Evolutionary conservation across 208 protist genomes (phyloP).

Genomic region (Strigomonas galati): DNA sequence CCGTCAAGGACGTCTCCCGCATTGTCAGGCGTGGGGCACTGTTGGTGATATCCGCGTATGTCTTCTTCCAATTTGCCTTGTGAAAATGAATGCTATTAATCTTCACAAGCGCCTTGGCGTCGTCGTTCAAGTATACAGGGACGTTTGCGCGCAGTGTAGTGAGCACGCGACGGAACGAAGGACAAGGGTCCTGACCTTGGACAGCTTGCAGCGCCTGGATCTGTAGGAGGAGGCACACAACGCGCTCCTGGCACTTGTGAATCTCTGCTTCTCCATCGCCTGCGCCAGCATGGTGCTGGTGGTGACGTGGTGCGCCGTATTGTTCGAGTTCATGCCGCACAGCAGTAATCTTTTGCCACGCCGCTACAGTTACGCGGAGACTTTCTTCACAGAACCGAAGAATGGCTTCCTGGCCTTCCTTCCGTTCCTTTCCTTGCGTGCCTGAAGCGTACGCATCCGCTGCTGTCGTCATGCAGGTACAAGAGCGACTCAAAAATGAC

Average conservation of each 20-base stretch:
- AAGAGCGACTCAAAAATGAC: background rate
- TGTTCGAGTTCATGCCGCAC: background rate
- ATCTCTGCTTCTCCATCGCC: background rate
- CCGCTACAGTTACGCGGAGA: background rate
- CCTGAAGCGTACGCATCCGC: background rate
- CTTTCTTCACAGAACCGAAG: background rate
- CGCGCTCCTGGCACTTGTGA: background rate
- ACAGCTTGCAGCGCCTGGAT: background rate
- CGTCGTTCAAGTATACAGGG: background rate
- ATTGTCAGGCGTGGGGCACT: constrained; percentile 11
- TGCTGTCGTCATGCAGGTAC: background rate
- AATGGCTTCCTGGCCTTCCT: background rate
- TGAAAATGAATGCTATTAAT: background rate
- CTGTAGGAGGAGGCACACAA: background rate
- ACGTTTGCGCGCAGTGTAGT: background rate
- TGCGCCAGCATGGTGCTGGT: too few relatives aligned
- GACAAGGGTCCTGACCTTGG: background rate
- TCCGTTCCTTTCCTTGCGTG: background rate
- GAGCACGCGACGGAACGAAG: background rate
- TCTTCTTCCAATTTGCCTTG: constrained; percentile 15
- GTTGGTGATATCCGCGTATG: constrained; percentile 23
- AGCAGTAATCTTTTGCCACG: background rate
- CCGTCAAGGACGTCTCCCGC: constrained; percentile 14
- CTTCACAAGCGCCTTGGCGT: background rate
- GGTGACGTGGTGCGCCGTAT: background rate